phyloP scores from a whole-genome alignment of 306 rosid species.

The Vigna reflexopilosa region DNA sequence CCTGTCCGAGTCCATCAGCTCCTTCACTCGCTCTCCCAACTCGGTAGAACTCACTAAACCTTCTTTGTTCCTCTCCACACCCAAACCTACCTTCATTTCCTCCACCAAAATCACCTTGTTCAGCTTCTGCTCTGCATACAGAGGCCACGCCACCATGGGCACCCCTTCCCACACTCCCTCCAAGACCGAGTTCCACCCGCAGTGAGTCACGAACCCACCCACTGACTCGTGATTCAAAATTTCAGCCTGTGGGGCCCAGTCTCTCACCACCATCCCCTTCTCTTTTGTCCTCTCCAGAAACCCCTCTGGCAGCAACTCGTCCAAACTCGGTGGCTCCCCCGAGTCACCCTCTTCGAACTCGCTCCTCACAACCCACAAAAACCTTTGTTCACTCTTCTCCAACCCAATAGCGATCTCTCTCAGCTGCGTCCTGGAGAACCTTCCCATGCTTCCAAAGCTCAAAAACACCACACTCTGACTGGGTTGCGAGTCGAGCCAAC shows the following conservation, averaged over 20 bases:
- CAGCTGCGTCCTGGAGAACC: constrained; percentile 48
- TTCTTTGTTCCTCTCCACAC: not conserved
- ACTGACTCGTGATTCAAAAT: constrained; percentile 50
- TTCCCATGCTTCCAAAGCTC: constrained; percentile 64
- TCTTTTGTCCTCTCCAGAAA: constrained; percentile 51
- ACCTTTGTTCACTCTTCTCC: constrained; percentile 53
- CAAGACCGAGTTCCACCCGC: constrained; percentile 72
- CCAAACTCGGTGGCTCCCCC: constrained; percentile 42
- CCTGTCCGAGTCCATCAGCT: constrained; percentile 52
- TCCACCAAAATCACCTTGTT: constrained; percentile 51
- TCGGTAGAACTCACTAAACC: constrained; percentile 47
- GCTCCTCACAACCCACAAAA: constrained; percentile 37
- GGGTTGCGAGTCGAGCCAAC: constrained; percentile 57
- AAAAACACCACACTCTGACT: constrained; percentile 54
- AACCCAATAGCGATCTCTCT: constrained; percentile 55
- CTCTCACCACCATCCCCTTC: constrained; percentile 32
- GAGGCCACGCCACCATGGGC: constrained; percentile 57
- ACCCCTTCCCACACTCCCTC: constrained; percentile 52
- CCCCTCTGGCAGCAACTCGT: constrained; percentile 53
- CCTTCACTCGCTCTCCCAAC: constrained; percentile 47
- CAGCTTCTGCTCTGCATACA: constrained; percentile 60
- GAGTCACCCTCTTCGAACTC: constrained; percentile 4
- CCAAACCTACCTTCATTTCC: constrained; percentile 57
- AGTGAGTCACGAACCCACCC: constrained; percentile 71
- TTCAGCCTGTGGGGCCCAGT: constrained; percentile 67